A percentile compares a stretch with the other conserved stretches of the same genome.
Conservation (phyloP, 83 land plant species). For the Picea mariana region DNA sequence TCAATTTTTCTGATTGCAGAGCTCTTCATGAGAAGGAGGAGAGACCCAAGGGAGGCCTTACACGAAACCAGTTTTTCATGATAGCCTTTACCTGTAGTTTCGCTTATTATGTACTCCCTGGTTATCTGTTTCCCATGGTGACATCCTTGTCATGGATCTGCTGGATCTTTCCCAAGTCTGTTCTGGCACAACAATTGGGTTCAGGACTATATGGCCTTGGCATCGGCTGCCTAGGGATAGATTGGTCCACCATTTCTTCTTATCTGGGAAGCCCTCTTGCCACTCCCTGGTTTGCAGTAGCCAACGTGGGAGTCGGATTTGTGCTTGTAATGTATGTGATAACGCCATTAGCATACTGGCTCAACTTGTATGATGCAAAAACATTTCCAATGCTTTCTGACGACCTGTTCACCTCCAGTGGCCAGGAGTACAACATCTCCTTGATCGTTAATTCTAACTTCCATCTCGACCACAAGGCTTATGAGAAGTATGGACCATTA, state of each 20-base stretch:
- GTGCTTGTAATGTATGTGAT: constrained; percentile 56
- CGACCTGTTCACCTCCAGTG: constrained; percentile 49
- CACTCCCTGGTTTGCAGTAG: constrained; percentile 87
- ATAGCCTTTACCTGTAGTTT: constrained; percentile 68
- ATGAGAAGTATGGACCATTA: constrained; percentile 55
- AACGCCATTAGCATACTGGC: constrained; percentile 73
- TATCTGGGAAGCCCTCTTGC: constrained; percentile 91
- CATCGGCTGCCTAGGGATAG: constrained; percentile 68
- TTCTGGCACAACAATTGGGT: constrained; percentile 80
- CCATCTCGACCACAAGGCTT: constrained; percentile 63
- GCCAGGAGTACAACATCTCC: constrained; percentile 57
- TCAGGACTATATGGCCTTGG: constrained; percentile 86
- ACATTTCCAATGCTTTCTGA: constrained; percentile 78
- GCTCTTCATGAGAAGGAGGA: constrained; percentile 82
- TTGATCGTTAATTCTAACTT: constrained; percentile 56
- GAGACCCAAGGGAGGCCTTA: constrained; percentile 53
- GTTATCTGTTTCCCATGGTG: constrained; percentile 72
- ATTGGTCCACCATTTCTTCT: constrained; percentile 78
- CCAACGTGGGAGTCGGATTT: constrained; percentile 71
- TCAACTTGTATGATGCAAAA: constrained; percentile 70
- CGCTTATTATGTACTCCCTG: constrained; percentile 77
- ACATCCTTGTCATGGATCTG: constrained; percentile 84
- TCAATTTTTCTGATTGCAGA: constrained; percentile 35
- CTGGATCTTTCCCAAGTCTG: constrained; percentile 71
- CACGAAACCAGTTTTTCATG: constrained; percentile 76